Percentiles rank a stretch among this genome's conserved stretches.
Conservation (phyloP, 169 alveolate species). For the Miamiensis avidus region DNA sequence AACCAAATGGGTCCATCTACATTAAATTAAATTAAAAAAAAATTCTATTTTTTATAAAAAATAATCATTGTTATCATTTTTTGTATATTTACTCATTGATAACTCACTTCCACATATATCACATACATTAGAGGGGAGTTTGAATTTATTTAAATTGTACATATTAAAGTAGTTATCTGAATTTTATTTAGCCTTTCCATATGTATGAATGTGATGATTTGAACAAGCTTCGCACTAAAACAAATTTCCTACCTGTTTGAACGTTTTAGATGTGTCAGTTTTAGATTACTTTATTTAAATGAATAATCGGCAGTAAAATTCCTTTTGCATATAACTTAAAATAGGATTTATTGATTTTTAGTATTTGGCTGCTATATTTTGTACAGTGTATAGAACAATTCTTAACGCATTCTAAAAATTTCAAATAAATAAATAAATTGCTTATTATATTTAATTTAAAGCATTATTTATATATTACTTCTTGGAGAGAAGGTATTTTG, state of each 20-base stretch:
- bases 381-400: constrained; percentile 67
- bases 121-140: constrained; percentile 28
- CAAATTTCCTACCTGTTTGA: constrained; percentile 26
- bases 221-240: constrained; percentile 25
- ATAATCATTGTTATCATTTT: too few relatives aligned
- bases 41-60: too few relatives aligned
- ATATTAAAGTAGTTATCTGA: not conserved
- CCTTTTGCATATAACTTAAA: constrained; percentile 65
- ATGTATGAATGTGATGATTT: constrained; percentile 28
- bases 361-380: constrained; percentile 65
- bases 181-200: too few relatives aligned
- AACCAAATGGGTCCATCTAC: constrained; percentile 50
- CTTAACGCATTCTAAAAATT: constrained; percentile 66
- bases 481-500: constrained; percentile 69
- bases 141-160: constrained; percentile 9
- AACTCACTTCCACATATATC: constrained; percentile 28
- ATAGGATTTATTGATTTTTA: constrained; percentile 70
- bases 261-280: constrained; percentile 10
- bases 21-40: too few relatives aligned
- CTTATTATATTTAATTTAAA: too few relatives aligned
- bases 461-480: constrained; percentile 26
- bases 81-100: constrained; percentile 29
- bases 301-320: constrained; percentile 77
- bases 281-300: constrained; percentile 57
- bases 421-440: not conserved